Conservation (phyloP, 345 rosid species). For the Melaleuca quinquenervia region DNA sequence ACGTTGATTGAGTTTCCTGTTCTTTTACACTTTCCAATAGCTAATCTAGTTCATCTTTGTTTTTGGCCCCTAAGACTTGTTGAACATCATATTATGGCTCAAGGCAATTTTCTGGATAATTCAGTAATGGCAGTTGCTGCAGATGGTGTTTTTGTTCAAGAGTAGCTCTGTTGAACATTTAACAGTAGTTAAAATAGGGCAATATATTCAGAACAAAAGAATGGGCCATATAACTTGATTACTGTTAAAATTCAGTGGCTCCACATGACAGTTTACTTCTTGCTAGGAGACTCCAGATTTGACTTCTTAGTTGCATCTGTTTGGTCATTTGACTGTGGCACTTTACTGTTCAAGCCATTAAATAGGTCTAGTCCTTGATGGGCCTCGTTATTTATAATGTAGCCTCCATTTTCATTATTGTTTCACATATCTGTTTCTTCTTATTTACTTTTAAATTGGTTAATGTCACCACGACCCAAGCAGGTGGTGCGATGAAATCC, state of each 20-base stretch:
- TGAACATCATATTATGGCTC: neutral
- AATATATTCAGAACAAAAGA: no score
- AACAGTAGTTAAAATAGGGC: neutral
- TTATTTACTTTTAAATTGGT: neutral
- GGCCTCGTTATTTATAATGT: neutral
- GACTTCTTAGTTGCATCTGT: neutral
- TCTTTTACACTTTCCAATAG: neutral
- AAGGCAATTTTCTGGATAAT: neutral
- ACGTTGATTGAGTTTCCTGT: neutral
- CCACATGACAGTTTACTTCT: neutral
- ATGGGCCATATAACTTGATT: neutral
- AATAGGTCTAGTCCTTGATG: neutral
- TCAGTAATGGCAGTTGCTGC: neutral
- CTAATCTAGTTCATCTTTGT: neutral
- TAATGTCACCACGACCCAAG: neutral
- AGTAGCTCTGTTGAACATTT: neutral
- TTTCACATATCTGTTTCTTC: neutral
- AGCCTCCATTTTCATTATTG: neutral
- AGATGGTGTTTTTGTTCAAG: neutral
- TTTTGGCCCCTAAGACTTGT: neutral
- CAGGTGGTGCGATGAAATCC: constrained; percentile 89
- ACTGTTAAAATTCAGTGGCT: neutral
- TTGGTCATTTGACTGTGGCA: neutral
- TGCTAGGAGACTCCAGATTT: neutral
- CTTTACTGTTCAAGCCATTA: neutral